phyloP scores from a whole-genome alignment of 345 rosid species.

The Gossypium ekmanianum region DNA sequence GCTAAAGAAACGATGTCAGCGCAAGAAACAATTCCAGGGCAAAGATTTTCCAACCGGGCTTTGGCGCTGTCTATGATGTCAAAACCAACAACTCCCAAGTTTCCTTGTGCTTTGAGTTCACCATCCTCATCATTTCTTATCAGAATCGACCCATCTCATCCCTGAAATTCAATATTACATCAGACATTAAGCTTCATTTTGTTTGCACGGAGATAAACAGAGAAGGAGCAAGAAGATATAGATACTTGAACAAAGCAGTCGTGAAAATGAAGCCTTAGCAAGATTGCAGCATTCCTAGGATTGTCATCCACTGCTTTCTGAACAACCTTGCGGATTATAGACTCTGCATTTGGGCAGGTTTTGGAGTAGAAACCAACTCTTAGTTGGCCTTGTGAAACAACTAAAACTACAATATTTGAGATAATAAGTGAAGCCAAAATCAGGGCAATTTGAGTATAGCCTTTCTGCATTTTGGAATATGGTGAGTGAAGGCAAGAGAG shows the following conservation, averaged over 20 bases:
- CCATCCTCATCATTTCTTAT: slow-evolving; percentile 28
- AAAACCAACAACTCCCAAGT: slow-evolving; percentile 41
- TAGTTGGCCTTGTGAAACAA: slow-evolving; percentile 35
- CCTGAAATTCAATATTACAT: slow-evolving; percentile 26
- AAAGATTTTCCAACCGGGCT: slow-evolving; percentile 37
- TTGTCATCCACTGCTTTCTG: slow-evolving; percentile 26
- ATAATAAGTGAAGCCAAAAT: slow-evolving; percentile 9
- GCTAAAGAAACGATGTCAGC: slow-evolving; percentile 58
- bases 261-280: slow-evolving; percentile 65
- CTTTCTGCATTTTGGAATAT: slow-evolving; percentile 11
- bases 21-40: slow-evolving; percentile 63
- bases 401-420: neutral
- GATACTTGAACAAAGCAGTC: slow-evolving; percentile 64
- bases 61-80: slow-evolving; percentile 49
- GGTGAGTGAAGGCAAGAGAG: neutral
- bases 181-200: too few relatives aligned
- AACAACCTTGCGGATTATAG: slow-evolving; percentile 34
- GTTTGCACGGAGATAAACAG: neutral
- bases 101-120: slow-evolving; percentile 38
- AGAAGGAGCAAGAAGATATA: neutral
- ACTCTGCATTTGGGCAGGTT: slow-evolving; percentile 51
- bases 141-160: slow-evolving; percentile 66
- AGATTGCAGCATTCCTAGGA: slow-evolving; percentile 39
- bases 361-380: slow-evolving; percentile 47
- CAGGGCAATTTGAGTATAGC: neutral